phyloP scores from a whole-genome alignment of 495 filamentous ascomycete species.

The Jackrogersella minutella region DNA sequence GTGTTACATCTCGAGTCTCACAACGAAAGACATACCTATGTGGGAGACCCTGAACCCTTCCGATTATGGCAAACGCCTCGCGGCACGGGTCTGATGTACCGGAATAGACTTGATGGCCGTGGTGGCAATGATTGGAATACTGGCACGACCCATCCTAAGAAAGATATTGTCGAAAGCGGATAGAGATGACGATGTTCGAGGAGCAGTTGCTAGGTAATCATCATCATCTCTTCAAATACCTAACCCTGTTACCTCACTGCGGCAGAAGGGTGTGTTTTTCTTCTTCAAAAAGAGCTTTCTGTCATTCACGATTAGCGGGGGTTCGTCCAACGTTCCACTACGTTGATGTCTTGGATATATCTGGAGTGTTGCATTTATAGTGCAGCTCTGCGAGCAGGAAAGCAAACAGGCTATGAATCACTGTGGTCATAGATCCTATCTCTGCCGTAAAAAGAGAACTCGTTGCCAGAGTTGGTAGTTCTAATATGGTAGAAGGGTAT shows the following conservation, averaged over 20 bases:
- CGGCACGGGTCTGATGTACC: conserved; percentile 1
- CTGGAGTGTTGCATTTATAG: background rate
- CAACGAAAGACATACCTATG: too few species aligned
- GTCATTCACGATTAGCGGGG: background rate
- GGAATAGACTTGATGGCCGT: conserved; percentile 1
- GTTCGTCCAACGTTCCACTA: conserved; percentile 18
- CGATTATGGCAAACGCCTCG: conserved; percentile 16
- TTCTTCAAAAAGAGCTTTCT: background rate
- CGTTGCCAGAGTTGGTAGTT: background rate
- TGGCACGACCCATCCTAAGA: background rate
- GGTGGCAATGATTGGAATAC: background rate
- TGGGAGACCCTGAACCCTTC: conserved; percentile 26
- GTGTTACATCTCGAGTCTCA: conserved; percentile 22
- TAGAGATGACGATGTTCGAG: background rate
- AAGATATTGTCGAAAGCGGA: background rate
- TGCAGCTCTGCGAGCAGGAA: background rate
- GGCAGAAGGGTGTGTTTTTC: background rate
- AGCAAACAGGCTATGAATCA: background rate
- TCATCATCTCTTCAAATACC: background rate
- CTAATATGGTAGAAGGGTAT: background rate
- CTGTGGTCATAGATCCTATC: background rate
- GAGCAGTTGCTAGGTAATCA: background rate
- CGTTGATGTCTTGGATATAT: conserved; percentile 5
- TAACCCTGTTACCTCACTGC: background rate
- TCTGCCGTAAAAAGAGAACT: background rate